Conservation (phyloP, 495 filamentous ascomycete genomes). For the Thermothielavioides terrestris region DNA sequence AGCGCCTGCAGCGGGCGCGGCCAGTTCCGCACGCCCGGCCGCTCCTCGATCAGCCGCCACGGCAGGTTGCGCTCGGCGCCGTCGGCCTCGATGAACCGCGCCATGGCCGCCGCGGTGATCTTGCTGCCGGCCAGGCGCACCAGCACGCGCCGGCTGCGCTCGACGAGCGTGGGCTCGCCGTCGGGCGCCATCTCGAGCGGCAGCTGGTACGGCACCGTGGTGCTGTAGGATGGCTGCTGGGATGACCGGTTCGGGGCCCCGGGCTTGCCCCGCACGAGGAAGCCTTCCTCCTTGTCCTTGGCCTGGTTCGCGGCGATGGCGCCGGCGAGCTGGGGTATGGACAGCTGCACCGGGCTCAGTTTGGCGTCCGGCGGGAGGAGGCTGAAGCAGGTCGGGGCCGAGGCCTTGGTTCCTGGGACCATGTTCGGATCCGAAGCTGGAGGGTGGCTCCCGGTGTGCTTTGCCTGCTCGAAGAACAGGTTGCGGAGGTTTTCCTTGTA, state of each 20-base stretch:
- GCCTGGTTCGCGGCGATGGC: too few relatives aligned
- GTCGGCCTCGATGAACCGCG: constrained; percentile 35
- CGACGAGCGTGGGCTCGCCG: not conserved
- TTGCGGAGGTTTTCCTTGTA: constrained; percentile 43
- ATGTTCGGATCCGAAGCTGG: too few relatives aligned
- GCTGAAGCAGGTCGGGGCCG: too few relatives aligned
- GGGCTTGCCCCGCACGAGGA: too few relatives aligned
- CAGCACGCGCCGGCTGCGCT: constrained; percentile 26
- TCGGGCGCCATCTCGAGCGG: too few relatives aligned
- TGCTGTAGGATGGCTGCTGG: not conserved
- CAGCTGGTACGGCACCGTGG: constrained; percentile 15
- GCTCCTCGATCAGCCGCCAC: constrained; percentile 28
- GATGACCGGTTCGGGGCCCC: too few relatives aligned
- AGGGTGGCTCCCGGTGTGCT: not conserved
- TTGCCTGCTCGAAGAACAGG: constrained; percentile 12
- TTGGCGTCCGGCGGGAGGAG: too few relatives aligned
- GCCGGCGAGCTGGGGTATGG: too few relatives aligned
- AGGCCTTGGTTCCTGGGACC: too few relatives aligned
- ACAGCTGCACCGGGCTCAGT: too few relatives aligned
- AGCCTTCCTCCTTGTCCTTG: too few relatives aligned
- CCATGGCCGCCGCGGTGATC: constrained; percentile 18
- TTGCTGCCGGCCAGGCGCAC: constrained; percentile 33
- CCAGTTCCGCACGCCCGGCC: too few relatives aligned
- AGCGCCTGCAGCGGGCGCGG: constrained; percentile 14
- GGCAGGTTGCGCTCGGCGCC: constrained; percentile 30